phyloP scores from a whole-genome alignment of 805 yeast species.

The Monosporozyma solicola region DNA sequence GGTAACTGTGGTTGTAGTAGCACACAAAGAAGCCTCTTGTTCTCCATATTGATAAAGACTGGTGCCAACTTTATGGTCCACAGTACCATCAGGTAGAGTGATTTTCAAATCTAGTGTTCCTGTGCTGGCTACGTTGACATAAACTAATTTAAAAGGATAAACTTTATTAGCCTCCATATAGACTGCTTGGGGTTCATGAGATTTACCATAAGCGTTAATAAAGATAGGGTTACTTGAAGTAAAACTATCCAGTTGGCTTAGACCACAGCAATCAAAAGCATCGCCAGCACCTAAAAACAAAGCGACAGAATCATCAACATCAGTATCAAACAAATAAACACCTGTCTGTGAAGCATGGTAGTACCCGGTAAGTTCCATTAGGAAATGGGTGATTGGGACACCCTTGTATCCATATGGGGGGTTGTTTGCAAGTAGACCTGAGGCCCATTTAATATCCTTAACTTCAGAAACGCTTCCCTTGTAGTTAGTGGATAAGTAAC shows the following conservation, averaged over 20 bases:
- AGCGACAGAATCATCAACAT: constrained; percentile 28
- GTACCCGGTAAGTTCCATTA: constrained; percentile 16
- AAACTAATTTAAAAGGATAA: too few relatives aligned
- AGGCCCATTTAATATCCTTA: background rate
- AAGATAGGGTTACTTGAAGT: background rate
- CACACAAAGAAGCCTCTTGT: too few relatives aligned
- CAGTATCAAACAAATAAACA: constrained; percentile 18
- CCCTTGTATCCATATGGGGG: background rate
- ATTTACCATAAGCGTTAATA: too few relatives aligned
- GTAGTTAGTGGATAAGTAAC: background rate
- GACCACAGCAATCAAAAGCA: constrained; percentile 30
- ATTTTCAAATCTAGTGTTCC: too few relatives aligned
- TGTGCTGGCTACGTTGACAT: too few relatives aligned
- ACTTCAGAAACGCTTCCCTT: background rate
- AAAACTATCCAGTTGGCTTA: background rate
- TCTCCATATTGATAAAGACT: too few relatives aligned
- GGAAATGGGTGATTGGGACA: constrained; percentile 5
- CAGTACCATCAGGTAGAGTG: too few relatives aligned
- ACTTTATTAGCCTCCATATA: too few relatives aligned
- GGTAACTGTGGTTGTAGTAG: too few relatives aligned
- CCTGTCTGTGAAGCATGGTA: constrained; percentile 26
- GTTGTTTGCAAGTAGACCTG: background rate
- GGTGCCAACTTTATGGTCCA: too few relatives aligned
- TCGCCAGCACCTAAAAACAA: constrained; percentile 24
- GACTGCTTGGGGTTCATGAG: too few relatives aligned